A percentile compares a stretch with the other conserved stretches of the same genome.
Conservation (phyloP, 208 protist genomes). For the Trypanosoma mega region DNA sequence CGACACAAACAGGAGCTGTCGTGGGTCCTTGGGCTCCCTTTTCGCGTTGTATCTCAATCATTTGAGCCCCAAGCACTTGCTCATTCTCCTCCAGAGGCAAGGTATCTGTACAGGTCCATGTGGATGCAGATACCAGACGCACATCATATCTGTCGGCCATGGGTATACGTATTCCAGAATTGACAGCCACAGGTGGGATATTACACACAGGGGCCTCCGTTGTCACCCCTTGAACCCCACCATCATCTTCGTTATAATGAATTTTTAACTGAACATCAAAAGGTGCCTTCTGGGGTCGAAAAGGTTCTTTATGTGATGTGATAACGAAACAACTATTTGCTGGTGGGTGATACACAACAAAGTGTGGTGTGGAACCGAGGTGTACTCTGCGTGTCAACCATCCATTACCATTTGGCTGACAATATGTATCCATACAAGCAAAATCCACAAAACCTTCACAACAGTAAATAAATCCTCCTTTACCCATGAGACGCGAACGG, state of each 20-base stretch:
- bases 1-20: conserved; percentile 62
- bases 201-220: conserved; percentile 38
- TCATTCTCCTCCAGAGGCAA: conserved; percentile 79
- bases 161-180: conserved; percentile 57
- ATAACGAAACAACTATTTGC: conserved; percentile 70
- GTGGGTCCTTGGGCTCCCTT: conserved; percentile 37
- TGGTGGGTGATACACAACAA: conserved; percentile 69
- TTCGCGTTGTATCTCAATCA: conserved; percentile 53
- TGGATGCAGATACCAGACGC: conserved; percentile 46
- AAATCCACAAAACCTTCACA: conserved; percentile 80
- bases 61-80: conserved; percentile 61
- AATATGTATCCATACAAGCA: conserved; percentile 62
- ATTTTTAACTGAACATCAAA: conserved; percentile 83
- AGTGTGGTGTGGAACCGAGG: conserved; percentile 79
- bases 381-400: conserved; percentile 76
- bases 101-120: conserved; percentile 49
- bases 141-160: conserved; percentile 69
- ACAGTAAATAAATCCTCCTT: conserved; percentile 77
- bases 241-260: conserved; percentile 48
- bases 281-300: conserved; percentile 56
- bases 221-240: conserved; percentile 34
- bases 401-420: conserved; percentile 34
- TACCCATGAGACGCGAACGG: conserved; percentile 35
- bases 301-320: conserved; percentile 61
- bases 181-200: conserved; percentile 28